Evolutionary conservation across 2,329 filamentous ascomycete genomes (phyloP), one percentile per base, ranked within the genome.

Genomic region (Colletotrichum sp.): DNA sequence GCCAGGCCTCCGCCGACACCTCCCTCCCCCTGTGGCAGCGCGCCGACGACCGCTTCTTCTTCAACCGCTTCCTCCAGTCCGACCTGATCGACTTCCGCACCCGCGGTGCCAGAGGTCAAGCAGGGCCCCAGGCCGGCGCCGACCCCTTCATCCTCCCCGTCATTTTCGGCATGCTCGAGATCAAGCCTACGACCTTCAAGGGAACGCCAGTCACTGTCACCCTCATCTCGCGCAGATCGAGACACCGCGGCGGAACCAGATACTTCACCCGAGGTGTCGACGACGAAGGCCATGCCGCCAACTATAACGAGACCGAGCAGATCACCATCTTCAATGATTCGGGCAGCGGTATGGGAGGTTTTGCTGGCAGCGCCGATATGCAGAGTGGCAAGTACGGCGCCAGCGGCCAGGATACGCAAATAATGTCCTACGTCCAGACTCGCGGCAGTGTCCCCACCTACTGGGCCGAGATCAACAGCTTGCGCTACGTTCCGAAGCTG

Each of bases 251-350:
- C 43, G 97, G 97, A 60, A 99, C 97, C 18, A 90, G 98, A 82
- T 99, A 98, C 86, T 97, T 99, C 83, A 98, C 97, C 3, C 93
- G 97, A 78, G 97, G 97, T 67, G 92, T 99, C 63, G 96, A 99
- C 82, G 96, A 98, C 78, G 90, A 97, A 77, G 97, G 97, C 28
- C 93, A 99, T 83, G 97, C 97, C n/a, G 95, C 97, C 79, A 99
- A 99, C 84, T 99, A 96, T 90, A 99, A 99, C 83, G 97, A 99
- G 88, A 99, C 97, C 0, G 97, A 99, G 83, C 97, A 99, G 83
- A 89, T 97, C 39, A 90, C 98, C 76, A 92, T 99, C 48, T 86
- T 99, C 79, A 99, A 99, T 81, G 97, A 99, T 84, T 90, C 87
- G 71, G 90, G 91, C 64, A 90, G 90, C 5, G 94, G 94, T 1